Conservation (phyloP, 2,329 filamentous ascomycete genomes). For the Aspergillus sergii region DNA sequence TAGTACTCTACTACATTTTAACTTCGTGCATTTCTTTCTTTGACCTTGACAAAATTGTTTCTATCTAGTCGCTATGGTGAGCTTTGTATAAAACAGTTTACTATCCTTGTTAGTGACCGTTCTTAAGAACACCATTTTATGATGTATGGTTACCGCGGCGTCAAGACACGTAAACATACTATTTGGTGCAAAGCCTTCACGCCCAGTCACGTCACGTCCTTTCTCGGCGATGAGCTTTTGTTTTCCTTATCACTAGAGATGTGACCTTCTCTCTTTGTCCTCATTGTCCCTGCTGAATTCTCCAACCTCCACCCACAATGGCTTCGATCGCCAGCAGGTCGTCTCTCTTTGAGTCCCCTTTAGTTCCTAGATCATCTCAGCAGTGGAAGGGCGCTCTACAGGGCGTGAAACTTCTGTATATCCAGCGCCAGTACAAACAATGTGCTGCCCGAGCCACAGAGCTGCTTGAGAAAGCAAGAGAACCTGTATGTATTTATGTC, state of each 20-base stretch:
- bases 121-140: background rate
- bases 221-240: background rate
- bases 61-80: no score
- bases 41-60: background rate
- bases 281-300: background rate
- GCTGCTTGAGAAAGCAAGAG: slow-evolving; percentile 29
- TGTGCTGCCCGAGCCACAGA: slow-evolving; percentile 38
- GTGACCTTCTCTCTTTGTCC: background rate
- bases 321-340: slow-evolving; percentile 23
- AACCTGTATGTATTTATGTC: slow-evolving; percentile 19
- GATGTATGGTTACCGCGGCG: background rate
- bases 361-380: slow-evolving; percentile 18
- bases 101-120: background rate
- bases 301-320: background rate
- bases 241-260: background rate
- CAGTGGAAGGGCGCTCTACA: slow-evolving; percentile 39
- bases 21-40: background rate
- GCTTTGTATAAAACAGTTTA: background rate
- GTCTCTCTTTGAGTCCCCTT: slow-evolving; percentile 20
- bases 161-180: background rate
- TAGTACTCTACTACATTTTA: no score
- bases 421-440: slow-evolving; percentile 44
- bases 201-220: background rate
- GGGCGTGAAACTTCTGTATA: slow-evolving; percentile 40
- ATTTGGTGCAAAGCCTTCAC: background rate